Evolutionary conservation across 2,329 filamentous ascomycete species (phyloP).

Genomic region (Hypoxylon sp.): DNA sequence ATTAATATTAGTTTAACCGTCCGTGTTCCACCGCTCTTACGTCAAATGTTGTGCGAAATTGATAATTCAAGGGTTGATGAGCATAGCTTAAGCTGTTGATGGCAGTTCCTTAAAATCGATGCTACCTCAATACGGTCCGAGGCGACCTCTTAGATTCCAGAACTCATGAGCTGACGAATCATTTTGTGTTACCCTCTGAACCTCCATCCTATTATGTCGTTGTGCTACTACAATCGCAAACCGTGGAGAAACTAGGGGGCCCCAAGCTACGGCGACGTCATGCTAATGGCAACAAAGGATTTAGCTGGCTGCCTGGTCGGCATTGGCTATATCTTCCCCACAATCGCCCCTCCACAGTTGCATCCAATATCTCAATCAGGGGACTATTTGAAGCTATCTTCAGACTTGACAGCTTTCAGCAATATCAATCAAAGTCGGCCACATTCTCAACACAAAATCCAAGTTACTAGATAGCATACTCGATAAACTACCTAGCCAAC

Average conservation of each 20-base stretch:
- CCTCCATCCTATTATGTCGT: conserved; percentile 25
- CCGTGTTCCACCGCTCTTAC: conserved; percentile 17
- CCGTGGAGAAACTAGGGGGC: conserved; percentile 13
- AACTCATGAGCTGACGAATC: conserved; percentile 21
- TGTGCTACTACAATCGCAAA: background rate
- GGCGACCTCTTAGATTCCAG: conserved; percentile 22
- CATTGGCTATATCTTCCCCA: conserved; percentile 18
- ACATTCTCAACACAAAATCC: background rate
- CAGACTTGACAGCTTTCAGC: background rate
- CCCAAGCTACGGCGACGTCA: conserved; percentile 22
- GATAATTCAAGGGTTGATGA: conserved; percentile 17
- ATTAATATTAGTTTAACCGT: conserved; percentile 8
- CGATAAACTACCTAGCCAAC: background rate
- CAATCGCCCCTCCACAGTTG: conserved; percentile 6
- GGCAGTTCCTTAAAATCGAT: conserved; percentile 32
- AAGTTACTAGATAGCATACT: background rate
- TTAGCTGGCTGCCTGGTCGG: background rate
- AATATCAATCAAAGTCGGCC: background rate
- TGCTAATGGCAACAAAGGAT: conserved; percentile 7
- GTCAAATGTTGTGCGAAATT: conserved; percentile 13
- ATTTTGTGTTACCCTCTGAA: conserved; percentile 15
- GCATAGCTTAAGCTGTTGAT: conserved; percentile 26
- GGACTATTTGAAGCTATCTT: conserved; percentile 8
- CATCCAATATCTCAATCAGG: conserved; percentile 3
- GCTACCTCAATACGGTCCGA: conserved; percentile 26